Evolutionary conservation across 495 filamentous ascomycete species (phyloP).

Genomic region (Parathielavia appendiculata): DNA sequence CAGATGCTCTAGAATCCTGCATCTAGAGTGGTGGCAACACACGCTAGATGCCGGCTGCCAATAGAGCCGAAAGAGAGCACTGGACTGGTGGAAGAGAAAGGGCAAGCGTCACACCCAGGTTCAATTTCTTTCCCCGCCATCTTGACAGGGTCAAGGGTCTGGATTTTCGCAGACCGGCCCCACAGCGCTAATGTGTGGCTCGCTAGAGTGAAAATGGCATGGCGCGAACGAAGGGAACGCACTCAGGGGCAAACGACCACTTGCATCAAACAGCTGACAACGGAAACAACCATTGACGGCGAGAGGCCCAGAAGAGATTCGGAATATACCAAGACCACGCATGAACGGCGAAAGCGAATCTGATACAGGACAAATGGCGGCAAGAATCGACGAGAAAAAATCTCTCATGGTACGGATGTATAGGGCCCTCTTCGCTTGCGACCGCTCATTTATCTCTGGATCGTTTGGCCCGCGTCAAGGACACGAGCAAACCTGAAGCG

Average conservation of each 20-base stretch:
- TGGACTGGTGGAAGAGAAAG: too few species aligned
- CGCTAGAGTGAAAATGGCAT: background rate
- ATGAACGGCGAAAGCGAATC: background rate
- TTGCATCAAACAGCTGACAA: background rate
- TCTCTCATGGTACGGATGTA: slow-evolving; percentile 9
- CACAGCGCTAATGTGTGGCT: slow-evolving; percentile 4
- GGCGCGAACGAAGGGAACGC: background rate
- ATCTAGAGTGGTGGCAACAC: too few species aligned
- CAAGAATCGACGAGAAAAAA: background rate
- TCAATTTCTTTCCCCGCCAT: background rate
- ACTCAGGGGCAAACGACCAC: background rate
- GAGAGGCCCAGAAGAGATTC: background rate
- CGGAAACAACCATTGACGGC: too few species aligned
- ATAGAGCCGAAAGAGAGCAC: too few species aligned
- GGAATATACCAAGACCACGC: background rate
- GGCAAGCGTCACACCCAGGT: too few species aligned
- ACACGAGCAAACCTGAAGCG: background rate
- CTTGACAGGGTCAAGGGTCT: background rate
- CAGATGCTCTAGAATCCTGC: too few species aligned
- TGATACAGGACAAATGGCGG: background rate
- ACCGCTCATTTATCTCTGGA: slow-evolving; percentile 11
- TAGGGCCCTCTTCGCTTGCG: slow-evolving; percentile 3
- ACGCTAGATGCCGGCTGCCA: too few species aligned
- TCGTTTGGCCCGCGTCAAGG: slow-evolving; percentile 4
- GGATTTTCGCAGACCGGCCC: background rate